These are phyloP conservation scores for Kwoniella sp. DNA, from an alignment of 768 basidiomycete species.

Conservation along the genomic window DNA sequence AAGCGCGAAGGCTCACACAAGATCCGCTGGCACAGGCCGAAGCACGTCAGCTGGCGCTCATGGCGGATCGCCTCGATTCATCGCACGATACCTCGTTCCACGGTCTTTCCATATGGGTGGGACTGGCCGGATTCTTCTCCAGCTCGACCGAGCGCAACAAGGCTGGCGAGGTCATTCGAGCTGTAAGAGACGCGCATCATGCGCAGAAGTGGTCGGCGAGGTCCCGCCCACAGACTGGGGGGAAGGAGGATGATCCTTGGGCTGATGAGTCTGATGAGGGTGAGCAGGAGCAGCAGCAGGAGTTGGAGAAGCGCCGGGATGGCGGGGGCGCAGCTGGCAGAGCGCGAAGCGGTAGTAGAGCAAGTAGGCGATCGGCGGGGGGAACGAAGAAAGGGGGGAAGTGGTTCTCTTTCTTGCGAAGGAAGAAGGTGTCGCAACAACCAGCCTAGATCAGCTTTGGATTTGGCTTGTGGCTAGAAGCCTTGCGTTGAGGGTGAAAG, in stretches of 20 bases:
- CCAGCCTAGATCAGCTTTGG: no score
- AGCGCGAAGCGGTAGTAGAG: not conserved
- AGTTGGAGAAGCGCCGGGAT: not conserved
- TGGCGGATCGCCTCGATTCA: slow-evolving; percentile 47
- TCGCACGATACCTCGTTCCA: slow-evolving; percentile 23
- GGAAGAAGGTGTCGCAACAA: no score
- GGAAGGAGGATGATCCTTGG: not conserved
- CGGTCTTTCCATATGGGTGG: slow-evolving; percentile 48
- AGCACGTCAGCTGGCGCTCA: slow-evolving; percentile 46
- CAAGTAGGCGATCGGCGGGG: no score
- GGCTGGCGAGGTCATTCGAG: slow-evolving; percentile 16
- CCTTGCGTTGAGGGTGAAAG: no score
- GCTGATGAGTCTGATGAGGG: not conserved
- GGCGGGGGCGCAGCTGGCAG: not conserved
- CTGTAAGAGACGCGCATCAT: slow-evolving; percentile 13
- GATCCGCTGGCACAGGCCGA: slow-evolving; percentile 30
- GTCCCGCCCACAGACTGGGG: not conserved
- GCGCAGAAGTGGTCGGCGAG: not conserved
- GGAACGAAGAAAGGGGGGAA: no score
- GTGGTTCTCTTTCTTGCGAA: no score
- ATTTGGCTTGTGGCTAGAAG: no score
- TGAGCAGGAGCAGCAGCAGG: not conserved
- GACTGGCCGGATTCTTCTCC: slow-evolving; percentile 42
- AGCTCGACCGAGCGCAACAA: slow-evolving; percentile 21
- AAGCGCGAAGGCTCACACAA: no score